Evolutionary conservation across 805 yeast species (phyloP), one percentile per base, ranked within the genome.

Genomic region (Yarrowia porcina): DNA sequence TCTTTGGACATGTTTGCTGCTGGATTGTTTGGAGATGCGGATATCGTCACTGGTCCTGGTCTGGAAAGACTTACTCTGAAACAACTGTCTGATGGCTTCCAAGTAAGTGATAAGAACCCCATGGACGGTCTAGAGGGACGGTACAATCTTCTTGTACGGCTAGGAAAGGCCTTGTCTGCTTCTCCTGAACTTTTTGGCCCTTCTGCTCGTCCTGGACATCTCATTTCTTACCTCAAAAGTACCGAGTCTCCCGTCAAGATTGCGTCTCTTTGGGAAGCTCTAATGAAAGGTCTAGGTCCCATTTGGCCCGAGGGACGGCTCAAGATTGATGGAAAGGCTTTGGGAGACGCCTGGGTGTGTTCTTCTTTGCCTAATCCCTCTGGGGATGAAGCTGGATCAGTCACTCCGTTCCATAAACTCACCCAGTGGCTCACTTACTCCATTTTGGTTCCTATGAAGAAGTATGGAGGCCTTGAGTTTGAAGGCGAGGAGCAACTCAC

Each of bases 401-500:
- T 84, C 50, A 83, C 83, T 17, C 84, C 88, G 2, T 85, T 85
- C 72, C 89, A 85, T 67, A 85, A 85, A 64, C 75, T 85, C 38
- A 83, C 87, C 0, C 89, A 85, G 71, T 85, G 89, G 89, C 74
- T 85, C 10, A 80, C 87, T 20, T 85, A 85, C 69, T 85, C 89
- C 1, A 70, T 85, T 57, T 69, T 85, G 18, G 77, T 79, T 13
- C 88, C 88, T 7, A 72, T 85, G 49, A 76, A 74, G 57, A 71
- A 74, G 17, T 66, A 61, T 30, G 79, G 72, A 64, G 85, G 84
- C 4, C 72, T 77, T 61, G 66, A 67, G 35, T 77, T 82, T 67
- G 63, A 65, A 11, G 77, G 80, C 65, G 75, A 79, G 47, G 67
- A 70, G 8, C 72, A 75, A 61, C 81, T 80, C 74, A 83, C 86